Conservation (phyloP, 2,329 filamentous ascomycete genomes). For the Alternaria ventricosa region DNA sequence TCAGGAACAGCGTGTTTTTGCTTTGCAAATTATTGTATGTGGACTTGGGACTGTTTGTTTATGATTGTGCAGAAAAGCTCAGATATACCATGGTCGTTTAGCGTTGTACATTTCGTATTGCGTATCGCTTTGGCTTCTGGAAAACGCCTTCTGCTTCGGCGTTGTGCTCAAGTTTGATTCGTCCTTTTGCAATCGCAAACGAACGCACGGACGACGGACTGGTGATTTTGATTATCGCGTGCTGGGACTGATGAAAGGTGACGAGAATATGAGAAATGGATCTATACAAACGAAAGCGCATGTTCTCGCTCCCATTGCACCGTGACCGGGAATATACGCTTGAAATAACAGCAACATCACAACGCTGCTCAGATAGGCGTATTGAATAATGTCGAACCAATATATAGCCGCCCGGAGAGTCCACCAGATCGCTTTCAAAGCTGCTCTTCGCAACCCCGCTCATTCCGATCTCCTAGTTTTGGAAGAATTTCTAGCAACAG, state of each 20-base stretch:
- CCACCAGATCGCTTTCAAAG: background rate
- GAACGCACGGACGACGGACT: background rate
- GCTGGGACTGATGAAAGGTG: background rate
- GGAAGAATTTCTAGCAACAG: background rate
- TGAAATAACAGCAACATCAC: background rate
- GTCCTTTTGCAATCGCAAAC: background rate
- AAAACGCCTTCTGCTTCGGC: constrained; percentile 8
- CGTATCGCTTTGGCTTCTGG: constrained; percentile 6
- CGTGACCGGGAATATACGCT: background rate
- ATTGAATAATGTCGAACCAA: background rate
- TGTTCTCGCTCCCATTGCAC: background rate
- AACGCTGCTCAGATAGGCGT: background rate
- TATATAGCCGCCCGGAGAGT: background rate
- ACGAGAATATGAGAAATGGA: background rate
- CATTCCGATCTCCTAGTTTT: background rate
- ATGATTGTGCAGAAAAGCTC: constrained; percentile 22
- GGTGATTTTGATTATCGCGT: background rate
- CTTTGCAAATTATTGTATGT: background rate
- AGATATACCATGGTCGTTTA: constrained; percentile 25
- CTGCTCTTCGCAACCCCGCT: background rate
- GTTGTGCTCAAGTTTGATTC: constrained; percentile 3
- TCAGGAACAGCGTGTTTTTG: background rate
- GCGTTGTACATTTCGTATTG: constrained; percentile 11
- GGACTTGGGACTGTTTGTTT: background rate
- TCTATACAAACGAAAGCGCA: background rate